Evolutionary conservation across 2,329 filamentous ascomycete species (phyloP).

Genomic region (Diaporthe citriasiana): DNA sequence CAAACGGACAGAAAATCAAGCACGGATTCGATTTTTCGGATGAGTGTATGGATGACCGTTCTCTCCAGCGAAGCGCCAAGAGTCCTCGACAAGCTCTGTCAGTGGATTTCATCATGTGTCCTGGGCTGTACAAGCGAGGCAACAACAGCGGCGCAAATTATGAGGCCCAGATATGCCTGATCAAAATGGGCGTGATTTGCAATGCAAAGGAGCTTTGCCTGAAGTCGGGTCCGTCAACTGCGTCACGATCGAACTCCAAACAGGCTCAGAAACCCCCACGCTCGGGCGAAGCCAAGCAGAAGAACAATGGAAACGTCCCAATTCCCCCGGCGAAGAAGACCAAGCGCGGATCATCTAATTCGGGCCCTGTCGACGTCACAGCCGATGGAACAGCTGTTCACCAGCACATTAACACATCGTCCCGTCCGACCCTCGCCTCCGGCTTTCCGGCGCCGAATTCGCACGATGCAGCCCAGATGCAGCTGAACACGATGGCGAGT

Average conservation of each 20-base stretch:
- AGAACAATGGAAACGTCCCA: neutral
- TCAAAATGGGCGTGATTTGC: conserved; percentile 32
- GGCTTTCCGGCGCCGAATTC: neutral
- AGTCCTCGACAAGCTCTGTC: fast-evolving
- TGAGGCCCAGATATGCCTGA: neutral
- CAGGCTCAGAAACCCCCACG: neutral
- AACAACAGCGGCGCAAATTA: conserved; percentile 24
- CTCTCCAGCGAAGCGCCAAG: neutral
- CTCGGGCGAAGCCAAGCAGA: neutral
- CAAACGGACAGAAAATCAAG: neutral
- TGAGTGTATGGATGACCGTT: neutral
- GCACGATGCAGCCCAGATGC: neutral
- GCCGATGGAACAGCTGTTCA: neutral
- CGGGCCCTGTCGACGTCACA: neutral
- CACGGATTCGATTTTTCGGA: neutral
- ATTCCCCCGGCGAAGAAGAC: no score
- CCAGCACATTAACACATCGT: fast-evolving
- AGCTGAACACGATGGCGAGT: neutral
- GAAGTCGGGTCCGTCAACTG: fast-evolving
- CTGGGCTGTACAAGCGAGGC: conserved; percentile 23
- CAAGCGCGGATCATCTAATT: neutral
- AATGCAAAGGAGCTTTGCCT: neutral
- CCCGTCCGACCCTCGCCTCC: neutral
- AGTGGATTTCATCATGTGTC: conserved; percentile 30
- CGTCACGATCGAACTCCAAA: neutral